Evolutionary conservation across 495 filamentous ascomycete species (phyloP).

Genomic region (Aspergillus panamensis): DNA sequence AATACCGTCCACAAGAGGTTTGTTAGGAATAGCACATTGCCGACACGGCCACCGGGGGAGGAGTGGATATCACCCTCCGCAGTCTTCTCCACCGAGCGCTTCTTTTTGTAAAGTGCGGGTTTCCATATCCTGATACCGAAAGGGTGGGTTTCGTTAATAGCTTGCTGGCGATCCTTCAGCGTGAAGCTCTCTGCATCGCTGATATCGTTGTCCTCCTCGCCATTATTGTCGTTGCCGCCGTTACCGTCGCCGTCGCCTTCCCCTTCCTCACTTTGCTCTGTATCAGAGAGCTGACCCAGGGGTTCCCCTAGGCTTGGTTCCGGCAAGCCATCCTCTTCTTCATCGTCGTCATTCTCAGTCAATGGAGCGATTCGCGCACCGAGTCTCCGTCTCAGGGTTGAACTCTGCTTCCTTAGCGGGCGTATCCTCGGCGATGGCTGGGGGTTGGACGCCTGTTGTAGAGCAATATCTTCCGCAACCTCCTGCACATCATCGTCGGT

Average conservation of each 20-base stretch:
- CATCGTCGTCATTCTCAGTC: slow-evolving; percentile 49
- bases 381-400: slow-evolving; percentile 68
- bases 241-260: slow-evolving; percentile 24
- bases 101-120: slow-evolving; percentile 96
- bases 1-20: slow-evolving; percentile 87
- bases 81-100: slow-evolving; percentile 89
- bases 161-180: slow-evolving; percentile 88
- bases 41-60: slow-evolving; percentile 84
- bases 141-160: slow-evolving; percentile 98
- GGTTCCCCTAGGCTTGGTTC: slow-evolving; percentile 24
- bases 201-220: slow-evolving; percentile 56
- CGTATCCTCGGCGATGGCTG: slow-evolving; percentile 40
- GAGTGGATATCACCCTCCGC: slow-evolving; percentile 98
- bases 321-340: slow-evolving; percentile 39
- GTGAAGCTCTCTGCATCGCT: slow-evolving; percentile 80
- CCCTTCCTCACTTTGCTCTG: background rate
- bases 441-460: slow-evolving; percentile 31
- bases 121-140: slow-evolving; percentile 99
- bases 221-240: slow-evolving; percentile 32
- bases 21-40: slow-evolving; percentile 74
- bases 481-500: slow-evolving; percentile 88
- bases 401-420: slow-evolving; percentile 47
- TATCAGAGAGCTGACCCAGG: slow-evolving; percentile 2
- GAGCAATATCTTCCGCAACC: slow-evolving; percentile 57
- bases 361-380: slow-evolving; percentile 56